phyloP scores from a whole-genome alignment of 345 rosid genomes.

The Brassica cretica region DNA sequence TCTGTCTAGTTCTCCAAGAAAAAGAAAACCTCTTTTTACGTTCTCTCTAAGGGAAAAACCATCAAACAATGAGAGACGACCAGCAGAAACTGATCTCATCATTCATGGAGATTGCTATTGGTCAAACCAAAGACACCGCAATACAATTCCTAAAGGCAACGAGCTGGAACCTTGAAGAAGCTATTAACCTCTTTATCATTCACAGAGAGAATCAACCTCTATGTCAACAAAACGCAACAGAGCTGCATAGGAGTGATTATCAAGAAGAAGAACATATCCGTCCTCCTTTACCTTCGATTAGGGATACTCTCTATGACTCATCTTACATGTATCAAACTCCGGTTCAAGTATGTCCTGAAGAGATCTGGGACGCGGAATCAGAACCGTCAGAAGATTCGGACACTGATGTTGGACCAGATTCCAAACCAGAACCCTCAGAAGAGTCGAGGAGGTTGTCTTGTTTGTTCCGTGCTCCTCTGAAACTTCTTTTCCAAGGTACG shows the following conservation, averaged over 20 bases:
- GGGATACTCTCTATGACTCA: not conserved
- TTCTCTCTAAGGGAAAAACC: not conserved
- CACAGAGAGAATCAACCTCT: not conserved
- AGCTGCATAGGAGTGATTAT: not conserved
- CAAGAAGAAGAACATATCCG: not conserved
- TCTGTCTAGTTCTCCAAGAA: not conserved
- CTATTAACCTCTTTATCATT: not conserved
- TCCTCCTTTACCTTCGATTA: not conserved
- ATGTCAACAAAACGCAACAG: not conserved
- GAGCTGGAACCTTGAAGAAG: constrained; percentile 17
- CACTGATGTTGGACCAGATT: not conserved
- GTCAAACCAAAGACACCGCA: not conserved
- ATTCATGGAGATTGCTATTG: constrained; percentile 9
- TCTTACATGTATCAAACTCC: not conserved
- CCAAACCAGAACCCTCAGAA: not conserved
- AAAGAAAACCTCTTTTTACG: not conserved
- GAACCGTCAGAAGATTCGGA: not conserved
- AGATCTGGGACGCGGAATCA: constrained; percentile 1
- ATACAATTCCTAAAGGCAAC: not conserved
- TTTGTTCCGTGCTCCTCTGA: constrained; percentile 67
- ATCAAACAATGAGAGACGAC: not conserved
- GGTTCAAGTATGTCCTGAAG: not conserved
- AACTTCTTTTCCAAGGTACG: constrained; percentile 70
- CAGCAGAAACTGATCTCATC: not conserved
- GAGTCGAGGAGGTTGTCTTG: constrained; percentile 43